Base-by-base conservation (phyloP, 139 green algal species). In the Trebouxia sp. region DNA sequence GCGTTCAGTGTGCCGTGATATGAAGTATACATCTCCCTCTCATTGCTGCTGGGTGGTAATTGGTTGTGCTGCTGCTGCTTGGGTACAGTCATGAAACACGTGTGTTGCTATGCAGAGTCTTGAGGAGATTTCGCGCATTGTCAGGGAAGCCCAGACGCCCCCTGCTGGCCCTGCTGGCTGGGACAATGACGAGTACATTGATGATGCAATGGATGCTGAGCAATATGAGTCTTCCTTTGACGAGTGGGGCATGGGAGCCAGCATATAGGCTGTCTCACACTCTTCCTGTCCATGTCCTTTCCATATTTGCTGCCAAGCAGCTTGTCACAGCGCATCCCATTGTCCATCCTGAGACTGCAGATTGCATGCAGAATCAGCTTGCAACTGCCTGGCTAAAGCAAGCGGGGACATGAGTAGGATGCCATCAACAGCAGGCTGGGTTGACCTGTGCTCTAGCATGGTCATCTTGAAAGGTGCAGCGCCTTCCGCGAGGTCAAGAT, bases 61-160 rank as follows among this genome's bases (percentile, higher is more conserved):
- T n/a, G n/a, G n/a, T n/a, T n/a, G n/a, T n/a, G n/a, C n/a, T n/a
- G n/a, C n/a, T n/a, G n/a, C n/a, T n/a, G n/a, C n/a, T n/a, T n/a
- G n/a, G n/a, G n/a, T n/a, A n/a, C n/a, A n/a, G n/a, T n/a, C n/a
- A n/a, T 58, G 50, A 17, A 58, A 9, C 4, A 22, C 26, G 3
- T 3, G 50, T 1, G 20, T 58, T 47, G 26, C 14, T 28, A 30
- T 82, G 53, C 88, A 92, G 81, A 83, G 65, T 5, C 78, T 89
- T 53, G 87, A 92, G 39, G 87, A 91, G 22, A 90, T 92, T 43
- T 81, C 83, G 0, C 56, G 56, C 11, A 88, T 92, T 24, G 82
- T 91, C n/a, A 56, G 69, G 24, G 79, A 83, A 26, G 88, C 88
- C 30, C 83, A 83, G 74, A 65, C 69, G 6, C 76, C 82, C 5